Evolutionary conservation across 2,329 filamentous ascomycete species (phyloP).

Genomic region (Ceratocystis lukuohia): DNA sequence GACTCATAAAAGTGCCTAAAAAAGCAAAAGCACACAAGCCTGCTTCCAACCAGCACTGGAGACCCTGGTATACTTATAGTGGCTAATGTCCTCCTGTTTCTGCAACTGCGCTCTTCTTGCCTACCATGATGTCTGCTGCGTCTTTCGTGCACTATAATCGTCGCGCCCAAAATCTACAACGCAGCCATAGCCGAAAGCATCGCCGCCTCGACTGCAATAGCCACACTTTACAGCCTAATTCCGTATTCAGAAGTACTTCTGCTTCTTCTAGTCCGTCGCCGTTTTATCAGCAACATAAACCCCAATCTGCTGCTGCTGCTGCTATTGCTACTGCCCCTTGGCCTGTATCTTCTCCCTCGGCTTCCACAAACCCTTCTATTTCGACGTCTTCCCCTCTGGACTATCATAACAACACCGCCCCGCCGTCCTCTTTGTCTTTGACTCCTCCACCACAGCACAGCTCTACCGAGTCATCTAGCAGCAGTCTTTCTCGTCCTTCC

Average conservation of each 20-base stretch:
- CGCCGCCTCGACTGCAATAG: neutral
- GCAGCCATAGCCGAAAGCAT: neutral
- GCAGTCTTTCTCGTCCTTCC: conserved; percentile 15
- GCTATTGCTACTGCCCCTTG: neutral
- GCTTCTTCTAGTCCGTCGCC: neutral
- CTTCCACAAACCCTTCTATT: neutral
- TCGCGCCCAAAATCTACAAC: conserved; percentile 5
- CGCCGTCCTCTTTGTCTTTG: conserved; percentile 2
- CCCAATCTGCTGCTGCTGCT: neutral
- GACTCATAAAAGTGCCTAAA: conserved; percentile 8
- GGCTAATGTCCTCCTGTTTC: conserved; percentile 13
- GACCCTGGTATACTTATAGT: conserved; percentile 12
- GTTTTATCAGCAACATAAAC: conserved; percentile 6
- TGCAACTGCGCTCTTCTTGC: neutral
- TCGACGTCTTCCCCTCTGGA: neutral
- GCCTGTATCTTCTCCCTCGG: neutral
- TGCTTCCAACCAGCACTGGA: neutral
- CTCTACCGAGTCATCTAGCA: neutral
- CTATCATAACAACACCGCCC: neutral
- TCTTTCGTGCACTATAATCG: conserved; percentile 21
- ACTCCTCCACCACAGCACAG: conserved; percentile 8
- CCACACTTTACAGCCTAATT: neutral
- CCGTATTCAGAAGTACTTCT: conserved; percentile 1
- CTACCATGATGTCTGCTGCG: conserved; percentile 22
- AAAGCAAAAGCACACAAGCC: conserved; percentile 6